phyloP scores from a whole-genome alignment of 352 stramenopile species.

The Pythium coloratum region DNA sequence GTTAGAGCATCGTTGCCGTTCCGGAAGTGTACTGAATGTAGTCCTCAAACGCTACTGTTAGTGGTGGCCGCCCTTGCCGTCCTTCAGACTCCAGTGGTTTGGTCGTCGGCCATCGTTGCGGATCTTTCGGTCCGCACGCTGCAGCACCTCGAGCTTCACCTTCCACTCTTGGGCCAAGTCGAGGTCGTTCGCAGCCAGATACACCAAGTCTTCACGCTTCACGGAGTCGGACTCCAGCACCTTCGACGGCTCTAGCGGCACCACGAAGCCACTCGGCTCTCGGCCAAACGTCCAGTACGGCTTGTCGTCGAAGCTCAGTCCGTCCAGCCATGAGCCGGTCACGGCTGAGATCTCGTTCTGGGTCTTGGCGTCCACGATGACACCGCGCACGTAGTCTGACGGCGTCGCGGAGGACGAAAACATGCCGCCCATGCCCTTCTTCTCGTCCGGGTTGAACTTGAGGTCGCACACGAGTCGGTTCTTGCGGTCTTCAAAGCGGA shows the following conservation, averaged over 20 bases:
- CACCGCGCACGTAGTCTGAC: constrained; percentile 65
- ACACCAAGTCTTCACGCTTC: constrained; percentile 70
- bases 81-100: constrained; percentile 74
- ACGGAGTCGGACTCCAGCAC: constrained; percentile 72
- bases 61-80: constrained; percentile 42
- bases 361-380: constrained; percentile 64
- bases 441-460: constrained; percentile 81
- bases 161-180: constrained; percentile 86
- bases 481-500: constrained; percentile 77
- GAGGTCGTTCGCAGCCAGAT: constrained; percentile 62
- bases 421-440: constrained; percentile 87
- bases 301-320: constrained; percentile 63
- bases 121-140: constrained; percentile 77
- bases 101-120: constrained; percentile 75
- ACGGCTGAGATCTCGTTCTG: constrained; percentile 67
- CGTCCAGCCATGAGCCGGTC: constrained; percentile 76
- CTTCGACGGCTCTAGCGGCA: constrained; percentile 54
- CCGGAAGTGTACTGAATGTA: no score
- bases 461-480: constrained; percentile 70
- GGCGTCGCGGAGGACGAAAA: constrained; percentile 77
- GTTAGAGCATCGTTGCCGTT: not conserved
- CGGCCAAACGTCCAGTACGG: constrained; percentile 72
- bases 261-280: constrained; percentile 56
- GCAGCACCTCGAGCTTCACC: constrained; percentile 75
- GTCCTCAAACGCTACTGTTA: not conserved